These are phyloP conservation scores for Tricholoma hemisulphureum DNA, from an alignment of 768 basidiomycete genomes.

Conservation along the genomic window DNA sequence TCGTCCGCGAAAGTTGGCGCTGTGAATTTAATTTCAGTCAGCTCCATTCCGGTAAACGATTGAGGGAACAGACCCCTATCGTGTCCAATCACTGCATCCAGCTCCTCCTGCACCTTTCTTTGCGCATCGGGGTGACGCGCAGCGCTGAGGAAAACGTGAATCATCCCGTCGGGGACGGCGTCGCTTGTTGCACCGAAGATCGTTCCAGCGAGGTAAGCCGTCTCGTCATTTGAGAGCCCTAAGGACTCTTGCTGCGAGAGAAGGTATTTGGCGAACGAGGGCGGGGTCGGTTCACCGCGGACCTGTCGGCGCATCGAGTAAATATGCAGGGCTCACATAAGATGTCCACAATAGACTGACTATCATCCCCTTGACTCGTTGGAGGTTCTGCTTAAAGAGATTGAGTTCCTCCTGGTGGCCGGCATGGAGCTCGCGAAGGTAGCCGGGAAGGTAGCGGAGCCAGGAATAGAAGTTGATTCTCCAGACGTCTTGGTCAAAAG, in stretches of 20 bases:
- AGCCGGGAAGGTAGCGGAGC: conserved; percentile 56
- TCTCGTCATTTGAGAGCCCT: conserved; percentile 54
- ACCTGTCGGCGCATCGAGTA: too few species aligned
- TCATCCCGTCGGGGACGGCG: conserved; percentile 61
- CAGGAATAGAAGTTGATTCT: conserved; percentile 45
- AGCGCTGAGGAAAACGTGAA: conserved; percentile 56
- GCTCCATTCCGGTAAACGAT: too few species aligned
- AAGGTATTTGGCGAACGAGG: conserved; percentile 57
- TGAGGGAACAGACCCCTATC: conserved; percentile 30
- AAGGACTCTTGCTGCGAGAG: conserved; percentile 55
- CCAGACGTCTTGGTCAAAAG: conserved; percentile 44
- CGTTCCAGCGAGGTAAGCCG: conserved; percentile 60
- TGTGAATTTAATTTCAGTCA: too few species aligned
- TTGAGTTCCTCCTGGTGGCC: conserved; percentile 56
- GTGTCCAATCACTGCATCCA: conserved; percentile 52
- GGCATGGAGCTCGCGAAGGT: conserved; percentile 49
- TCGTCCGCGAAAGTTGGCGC: conserved; percentile 42
- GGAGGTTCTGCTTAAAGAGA: conserved; percentile 53
- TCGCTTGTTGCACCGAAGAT: conserved; percentile 69
- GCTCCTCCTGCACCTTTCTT: conserved; percentile 47
- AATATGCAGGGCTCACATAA: too few species aligned
- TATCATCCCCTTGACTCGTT: too few species aligned
- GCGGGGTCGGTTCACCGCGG: conserved; percentile 33
- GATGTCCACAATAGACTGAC: too few species aligned
- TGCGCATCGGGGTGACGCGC: conserved; percentile 57